Evolutionary conservation across 2,329 filamentous ascomycete species (phyloP).

Genomic region (Talaromyces sp.): DNA sequence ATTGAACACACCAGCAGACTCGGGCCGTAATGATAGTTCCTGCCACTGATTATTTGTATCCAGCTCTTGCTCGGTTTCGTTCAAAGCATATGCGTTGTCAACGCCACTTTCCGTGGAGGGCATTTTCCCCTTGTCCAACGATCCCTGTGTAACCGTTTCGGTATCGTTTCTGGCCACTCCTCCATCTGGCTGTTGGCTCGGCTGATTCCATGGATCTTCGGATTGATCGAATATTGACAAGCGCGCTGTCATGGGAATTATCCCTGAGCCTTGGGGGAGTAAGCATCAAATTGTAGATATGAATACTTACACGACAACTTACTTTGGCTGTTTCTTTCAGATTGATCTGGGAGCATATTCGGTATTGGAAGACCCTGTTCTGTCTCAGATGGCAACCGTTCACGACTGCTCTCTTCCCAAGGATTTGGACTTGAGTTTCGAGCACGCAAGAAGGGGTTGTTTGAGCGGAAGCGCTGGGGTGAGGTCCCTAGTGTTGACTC

Average conservation of each 20-base stretch:
- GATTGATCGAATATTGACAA: constrained; percentile 35
- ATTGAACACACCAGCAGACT: constrained; percentile 7
- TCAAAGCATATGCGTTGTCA: neutral
- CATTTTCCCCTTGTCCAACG: neutral
- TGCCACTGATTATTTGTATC: constrained; percentile 14
- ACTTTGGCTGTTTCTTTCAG: constrained; percentile 35
- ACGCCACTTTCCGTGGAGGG: neutral
- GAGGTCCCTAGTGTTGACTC: constrained; percentile 24
- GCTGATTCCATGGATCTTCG: constrained; percentile 28
- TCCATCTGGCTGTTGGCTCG: constrained; percentile 1
- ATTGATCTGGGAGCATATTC: constrained; percentile 22
- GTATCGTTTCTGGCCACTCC: neutral
- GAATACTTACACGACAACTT: constrained; percentile 14
- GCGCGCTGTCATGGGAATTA: constrained; percentile 40
- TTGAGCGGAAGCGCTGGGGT: constrained; percentile 34
- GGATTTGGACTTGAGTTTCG: constrained; percentile 21
- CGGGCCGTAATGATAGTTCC: constrained; percentile 12
- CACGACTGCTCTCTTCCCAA: constrained; percentile 17
- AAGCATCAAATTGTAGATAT: neutral
- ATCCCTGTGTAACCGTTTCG: neutral
- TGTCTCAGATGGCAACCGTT: neutral
- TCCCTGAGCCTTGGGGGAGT: constrained; percentile 23
- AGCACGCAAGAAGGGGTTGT: constrained; percentile 39
- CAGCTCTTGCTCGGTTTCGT: neutral
- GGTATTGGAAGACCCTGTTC: constrained; percentile 24